Evolutionary conservation across 169 alveolate species (phyloP).

Genomic region (Plasmodium reichenowi): DNA sequence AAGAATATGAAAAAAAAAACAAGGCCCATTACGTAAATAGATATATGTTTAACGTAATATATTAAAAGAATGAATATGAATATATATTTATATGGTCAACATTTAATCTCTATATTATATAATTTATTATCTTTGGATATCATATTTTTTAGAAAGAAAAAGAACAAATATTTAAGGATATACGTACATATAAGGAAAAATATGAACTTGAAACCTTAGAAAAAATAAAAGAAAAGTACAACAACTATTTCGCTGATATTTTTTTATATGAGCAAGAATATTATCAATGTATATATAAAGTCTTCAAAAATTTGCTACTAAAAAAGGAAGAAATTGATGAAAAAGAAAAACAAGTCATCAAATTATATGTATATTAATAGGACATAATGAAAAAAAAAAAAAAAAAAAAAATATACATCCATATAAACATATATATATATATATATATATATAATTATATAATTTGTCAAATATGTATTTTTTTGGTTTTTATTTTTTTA

Average conservation of each 20-base stretch:
- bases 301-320: conserved; percentile 43
- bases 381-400: neutral
- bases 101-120: too few relatives aligned
- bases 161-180: conserved; percentile 49
- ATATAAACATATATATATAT: neutral
- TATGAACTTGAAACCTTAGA: conserved; percentile 27
- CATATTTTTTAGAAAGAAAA: conserved; percentile 52
- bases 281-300: conserved; percentile 74
- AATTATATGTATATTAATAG: conserved; percentile 29
- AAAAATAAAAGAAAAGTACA: conserved; percentile 53
- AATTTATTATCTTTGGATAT: neutral
- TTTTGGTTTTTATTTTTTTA: conserved; percentile 1
- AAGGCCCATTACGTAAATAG: conserved; percentile 41
- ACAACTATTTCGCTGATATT: conserved; percentile 70
- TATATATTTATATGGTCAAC: too few relatives aligned
- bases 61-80: neutral
- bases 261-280: conserved; percentile 71
- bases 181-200: conserved; percentile 29
- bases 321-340: conserved; percentile 71
- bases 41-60: conserved; percentile 47
- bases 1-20: conserved; percentile 39
- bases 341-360: conserved; percentile 43
- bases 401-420: neutral
- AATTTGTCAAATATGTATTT: neutral
- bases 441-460: neutral